phyloP scores from a whole-genome alignment of 2,329 filamentous ascomycete species.

The Monilinia polystroma region DNA sequence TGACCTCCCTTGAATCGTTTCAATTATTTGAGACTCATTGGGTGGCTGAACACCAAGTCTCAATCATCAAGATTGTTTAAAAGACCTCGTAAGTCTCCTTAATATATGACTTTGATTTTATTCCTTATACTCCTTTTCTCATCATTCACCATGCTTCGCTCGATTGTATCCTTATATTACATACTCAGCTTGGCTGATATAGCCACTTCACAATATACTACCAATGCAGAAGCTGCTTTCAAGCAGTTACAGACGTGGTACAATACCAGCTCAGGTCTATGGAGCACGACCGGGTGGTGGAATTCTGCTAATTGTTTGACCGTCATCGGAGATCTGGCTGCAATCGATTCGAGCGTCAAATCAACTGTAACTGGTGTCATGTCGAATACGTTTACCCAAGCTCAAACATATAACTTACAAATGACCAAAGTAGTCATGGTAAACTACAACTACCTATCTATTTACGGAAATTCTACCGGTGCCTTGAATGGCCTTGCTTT shows the following conservation, averaged over 20 bases:
- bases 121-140: background rate
- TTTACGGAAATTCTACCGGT: constrained; percentile 20
- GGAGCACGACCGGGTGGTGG: constrained; percentile 70
- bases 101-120: background rate
- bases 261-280: constrained; percentile 58
- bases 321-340: constrained; percentile 52
- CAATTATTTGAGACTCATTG: background rate
- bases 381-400: constrained; percentile 44
- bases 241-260: constrained; percentile 61
- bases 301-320: constrained; percentile 68
- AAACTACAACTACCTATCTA: constrained; percentile 31
- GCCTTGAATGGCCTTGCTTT: constrained; percentile 1
- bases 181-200: constrained; percentile 13
- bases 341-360: constrained; percentile 41
- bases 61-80: background rate
- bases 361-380: constrained; percentile 44
- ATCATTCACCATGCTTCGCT: constrained; percentile 14
- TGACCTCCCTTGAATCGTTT: background rate
- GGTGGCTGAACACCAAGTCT: background rate
- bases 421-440: constrained; percentile 33
- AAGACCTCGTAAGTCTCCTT: background rate
- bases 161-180: constrained; percentile 4
- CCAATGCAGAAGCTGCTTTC: constrained; percentile 40
- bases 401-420: constrained; percentile 35
- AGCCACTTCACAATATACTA: constrained; percentile 23